phyloP scores from a whole-genome alignment of 1,139 yeast species.

The Suhomyces ambrosiae region DNA sequence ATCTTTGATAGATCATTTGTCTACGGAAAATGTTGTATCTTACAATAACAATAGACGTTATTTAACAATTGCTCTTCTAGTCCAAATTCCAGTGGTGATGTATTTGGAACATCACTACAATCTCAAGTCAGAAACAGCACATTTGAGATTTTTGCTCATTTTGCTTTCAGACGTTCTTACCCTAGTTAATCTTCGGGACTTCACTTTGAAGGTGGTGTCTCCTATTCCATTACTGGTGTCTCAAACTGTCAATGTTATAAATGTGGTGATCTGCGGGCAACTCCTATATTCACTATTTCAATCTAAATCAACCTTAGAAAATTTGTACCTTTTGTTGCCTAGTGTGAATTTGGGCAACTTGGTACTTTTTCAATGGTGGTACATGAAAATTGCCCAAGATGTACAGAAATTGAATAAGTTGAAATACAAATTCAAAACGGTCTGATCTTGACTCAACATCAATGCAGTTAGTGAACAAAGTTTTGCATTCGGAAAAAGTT shows the following conservation, averaged over 20 bases:
- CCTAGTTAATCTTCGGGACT: conserved; percentile 9
- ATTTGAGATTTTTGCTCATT: conserved; percentile 9
- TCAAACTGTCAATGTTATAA: conserved; percentile 6
- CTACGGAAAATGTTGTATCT: conserved; percentile 14
- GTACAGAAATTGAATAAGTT: conserved; percentile 13
- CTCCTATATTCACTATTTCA: conserved; percentile 10
- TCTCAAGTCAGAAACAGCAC: conserved; percentile 1
- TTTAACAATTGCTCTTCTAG: conserved; percentile 13
- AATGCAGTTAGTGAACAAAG: too few relatives aligned
- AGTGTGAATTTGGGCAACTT: conserved; percentile 16
- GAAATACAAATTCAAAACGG: conserved; percentile 19
- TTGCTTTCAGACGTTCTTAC: conserved; percentile 12
- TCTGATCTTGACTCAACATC: too few relatives aligned
- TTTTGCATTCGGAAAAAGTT: too few relatives aligned
- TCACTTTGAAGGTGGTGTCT: conserved; percentile 1
- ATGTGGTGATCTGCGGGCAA: conserved; percentile 16
- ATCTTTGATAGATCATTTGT: conserved; percentile 13
- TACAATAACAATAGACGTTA: conserved; percentile 10
- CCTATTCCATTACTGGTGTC: conserved; percentile 2
- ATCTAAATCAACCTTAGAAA: conserved; percentile 3
- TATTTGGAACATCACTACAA: conserved; percentile 11
- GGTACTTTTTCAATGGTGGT: conserved; percentile 18
- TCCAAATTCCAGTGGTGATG: conserved; percentile 18
- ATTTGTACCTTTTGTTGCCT: conserved; percentile 17
- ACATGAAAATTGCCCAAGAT: conserved; percentile 10